Base-by-base conservation (phyloP, 2,329 filamentous ascomycete species). In the Plectosphaerella cucumerina region DNA sequence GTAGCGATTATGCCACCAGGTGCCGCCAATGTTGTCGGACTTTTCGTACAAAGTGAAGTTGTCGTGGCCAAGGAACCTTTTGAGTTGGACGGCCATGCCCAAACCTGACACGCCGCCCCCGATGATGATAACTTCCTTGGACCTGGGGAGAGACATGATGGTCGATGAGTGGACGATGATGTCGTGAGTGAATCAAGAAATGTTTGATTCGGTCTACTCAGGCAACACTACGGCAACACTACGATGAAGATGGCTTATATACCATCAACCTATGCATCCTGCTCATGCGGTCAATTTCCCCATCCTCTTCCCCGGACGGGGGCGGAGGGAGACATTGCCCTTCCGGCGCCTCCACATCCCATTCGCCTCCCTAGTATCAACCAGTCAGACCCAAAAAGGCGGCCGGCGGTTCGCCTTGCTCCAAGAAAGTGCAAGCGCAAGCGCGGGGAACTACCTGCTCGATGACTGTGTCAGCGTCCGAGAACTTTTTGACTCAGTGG, bases 21-120 rank as follows among this genome's bases (percentile, higher is more conserved):
- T 60, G 12, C 58, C 58, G 3, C 58, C 58, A 4, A 56, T 49
- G 14, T 56, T 56, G 21, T 59, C 53, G 21, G 54, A 51, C 50
- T 57, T 58, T 23, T 60, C 58, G 35, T 56, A 58, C n/a, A 60
- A 49, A 31, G 52, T 58, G 33, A 61, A 59, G 43, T 60, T 52
- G 4, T 57, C 26, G 34, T 55, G 59, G 17, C 55, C 55, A n/a
- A 60, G 50, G 21, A 56, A 50, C 15, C 55, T 51, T 48, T 57
- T 57, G 17, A 60, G 51, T n/a, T 52, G 52, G 47, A 56, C 52
- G 21, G 55, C 57, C 34, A 60, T 55, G 12, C 58, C 49, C 44
- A 61, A 58, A 12, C 59, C 59, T 1, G 53, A 51, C 4, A 56
- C 50, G 22, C 59, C 59, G n/a, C 51, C 59, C n/a, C 59, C 58